A percentile compares a stretch with the other conserved stretches of the same genome.
Conservation (phyloP, 108 stramenopile genomes). For the Discostella stelligeroides region DNA sequence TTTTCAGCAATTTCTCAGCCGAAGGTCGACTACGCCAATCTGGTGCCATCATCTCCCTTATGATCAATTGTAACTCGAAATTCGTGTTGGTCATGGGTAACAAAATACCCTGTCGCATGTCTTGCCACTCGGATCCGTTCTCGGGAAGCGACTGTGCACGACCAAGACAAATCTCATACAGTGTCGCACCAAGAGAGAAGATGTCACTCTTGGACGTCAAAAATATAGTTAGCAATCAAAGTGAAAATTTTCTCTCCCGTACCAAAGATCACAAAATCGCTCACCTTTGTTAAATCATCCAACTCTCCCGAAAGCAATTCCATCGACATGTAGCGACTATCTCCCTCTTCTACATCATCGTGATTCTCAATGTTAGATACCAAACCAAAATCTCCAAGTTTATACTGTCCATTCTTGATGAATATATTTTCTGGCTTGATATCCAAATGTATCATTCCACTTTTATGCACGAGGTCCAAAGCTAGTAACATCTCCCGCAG, state of each 20-base stretch:
- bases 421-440: slow-evolving; percentile 97
- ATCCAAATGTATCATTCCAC: slow-evolving; percentile 91
- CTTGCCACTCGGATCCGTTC: slow-evolving; percentile 92
- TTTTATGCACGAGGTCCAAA: slow-evolving; percentile 83
- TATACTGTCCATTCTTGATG: slow-evolving; percentile 89
- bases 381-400: slow-evolving; percentile 94
- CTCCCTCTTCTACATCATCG: slow-evolving; percentile 91
- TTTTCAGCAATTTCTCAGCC: slow-evolving; percentile 71
- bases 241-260: not conserved
- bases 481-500: slow-evolving; percentile 87
- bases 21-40: slow-evolving; percentile 64
- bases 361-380: slow-evolving; percentile 70
- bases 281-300: slow-evolving; percentile 84
- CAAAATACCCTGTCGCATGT: slow-evolving; percentile 75
- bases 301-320: slow-evolving; percentile 89
- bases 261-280: not conserved
- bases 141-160: slow-evolving; percentile 58
- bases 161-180: slow-evolving; percentile 89
- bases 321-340: slow-evolving; percentile 93
- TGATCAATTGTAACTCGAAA: slow-evolving; percentile 70
- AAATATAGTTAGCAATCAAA: not conserved
- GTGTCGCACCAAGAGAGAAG: slow-evolving; percentile 89
- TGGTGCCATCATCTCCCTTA: slow-evolving; percentile 84
- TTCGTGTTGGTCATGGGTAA: slow-evolving; percentile 63
- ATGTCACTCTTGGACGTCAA: slow-evolving; percentile 74